A percentile compares a stretch with the other conserved stretches of the same genome.
Conservation (phyloP, 805 yeast genomes). For the Candida argentea region DNA sequence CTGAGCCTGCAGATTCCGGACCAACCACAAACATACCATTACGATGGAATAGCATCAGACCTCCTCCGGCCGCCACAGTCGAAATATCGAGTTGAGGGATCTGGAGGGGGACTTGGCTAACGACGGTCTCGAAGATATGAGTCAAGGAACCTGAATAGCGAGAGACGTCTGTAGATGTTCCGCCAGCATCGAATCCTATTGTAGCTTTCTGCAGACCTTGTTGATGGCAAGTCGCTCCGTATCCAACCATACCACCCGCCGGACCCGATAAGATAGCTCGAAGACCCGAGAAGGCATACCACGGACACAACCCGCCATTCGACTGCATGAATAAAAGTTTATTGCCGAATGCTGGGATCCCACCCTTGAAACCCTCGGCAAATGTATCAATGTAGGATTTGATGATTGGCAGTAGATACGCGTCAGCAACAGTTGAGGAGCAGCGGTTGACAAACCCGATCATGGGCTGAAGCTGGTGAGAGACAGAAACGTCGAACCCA, state of each 20-base stretch:
- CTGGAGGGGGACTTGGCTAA: constrained; percentile 33
- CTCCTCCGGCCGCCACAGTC: constrained; percentile 41
- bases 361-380: constrained; percentile 32
- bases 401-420: constrained; percentile 32
- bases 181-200: constrained; percentile 36
- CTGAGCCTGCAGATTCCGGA: constrained; percentile 31
- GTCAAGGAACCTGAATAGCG: constrained; percentile 30
- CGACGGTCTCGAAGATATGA: constrained; percentile 36
- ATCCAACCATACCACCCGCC: constrained; percentile 97
- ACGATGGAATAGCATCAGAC: constrained; percentile 28
- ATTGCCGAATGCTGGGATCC: constrained; percentile 33
- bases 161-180: constrained; percentile 37
- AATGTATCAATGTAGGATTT: constrained; percentile 24
- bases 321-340: constrained; percentile 86
- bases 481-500: constrained; percentile 31
- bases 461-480: constrained; percentile 34
- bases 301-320: constrained; percentile 89
- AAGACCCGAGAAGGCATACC: constrained; percentile 74
- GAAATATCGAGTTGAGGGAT: constrained; percentile 35
- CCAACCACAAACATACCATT: constrained; percentile 32
- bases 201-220: constrained; percentile 14
- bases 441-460: constrained; percentile 32
- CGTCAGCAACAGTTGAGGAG: constrained; percentile 35
- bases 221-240: constrained; percentile 70
- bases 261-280: constrained; percentile 91